phyloP scores from a whole-genome alignment of 495 filamentous ascomycete species.

The Penicillium tannophilum region DNA sequence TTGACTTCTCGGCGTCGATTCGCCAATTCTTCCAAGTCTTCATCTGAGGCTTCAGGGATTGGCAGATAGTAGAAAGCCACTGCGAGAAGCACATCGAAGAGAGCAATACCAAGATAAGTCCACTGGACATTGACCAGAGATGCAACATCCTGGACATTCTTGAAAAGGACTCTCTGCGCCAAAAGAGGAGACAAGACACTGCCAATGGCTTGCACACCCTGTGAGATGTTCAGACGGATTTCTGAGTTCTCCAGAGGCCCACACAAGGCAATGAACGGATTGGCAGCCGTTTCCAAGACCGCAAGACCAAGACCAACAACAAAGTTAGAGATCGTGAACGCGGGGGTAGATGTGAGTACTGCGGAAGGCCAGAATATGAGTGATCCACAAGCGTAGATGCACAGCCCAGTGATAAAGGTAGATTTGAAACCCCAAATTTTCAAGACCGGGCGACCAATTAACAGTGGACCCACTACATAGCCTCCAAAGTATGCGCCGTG shows the following conservation, averaged over 20 bases:
- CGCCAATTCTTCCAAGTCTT: constrained; percentile 59
- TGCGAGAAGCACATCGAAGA: constrained; percentile 66
- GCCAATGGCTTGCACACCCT: constrained; percentile 69
- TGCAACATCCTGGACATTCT: constrained; percentile 49
- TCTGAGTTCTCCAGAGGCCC: constrained; percentile 68
- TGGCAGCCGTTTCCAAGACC: constrained; percentile 65
- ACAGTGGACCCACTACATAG: constrained; percentile 60
- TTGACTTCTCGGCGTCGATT: constrained; percentile 55
- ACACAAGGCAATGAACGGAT: constrained; percentile 69
- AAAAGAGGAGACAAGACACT: constrained; percentile 63
- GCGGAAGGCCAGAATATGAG: constrained; percentile 76
- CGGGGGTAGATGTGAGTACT: constrained; percentile 64
- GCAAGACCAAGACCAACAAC: constrained; percentile 66
- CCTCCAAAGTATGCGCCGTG: constrained; percentile 68
- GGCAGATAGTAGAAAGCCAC: constrained; percentile 66
- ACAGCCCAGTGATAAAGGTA: constrained; percentile 65
- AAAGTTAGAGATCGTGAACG: constrained; percentile 68
- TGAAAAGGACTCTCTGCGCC: constrained; percentile 63
- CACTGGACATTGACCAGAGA: constrained; percentile 69
- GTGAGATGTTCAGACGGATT: constrained; percentile 64
- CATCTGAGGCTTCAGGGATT: constrained; percentile 67
- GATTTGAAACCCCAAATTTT: constrained; percentile 68
- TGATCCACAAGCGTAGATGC: constrained; percentile 63
- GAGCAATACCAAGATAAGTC: constrained; percentile 68
- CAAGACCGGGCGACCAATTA: constrained; percentile 58